These are phyloP conservation scores for Hypoxylon perforatum DNA, from an alignment of 495 filamentous ascomycete species.

Conservation along the genomic window DNA sequence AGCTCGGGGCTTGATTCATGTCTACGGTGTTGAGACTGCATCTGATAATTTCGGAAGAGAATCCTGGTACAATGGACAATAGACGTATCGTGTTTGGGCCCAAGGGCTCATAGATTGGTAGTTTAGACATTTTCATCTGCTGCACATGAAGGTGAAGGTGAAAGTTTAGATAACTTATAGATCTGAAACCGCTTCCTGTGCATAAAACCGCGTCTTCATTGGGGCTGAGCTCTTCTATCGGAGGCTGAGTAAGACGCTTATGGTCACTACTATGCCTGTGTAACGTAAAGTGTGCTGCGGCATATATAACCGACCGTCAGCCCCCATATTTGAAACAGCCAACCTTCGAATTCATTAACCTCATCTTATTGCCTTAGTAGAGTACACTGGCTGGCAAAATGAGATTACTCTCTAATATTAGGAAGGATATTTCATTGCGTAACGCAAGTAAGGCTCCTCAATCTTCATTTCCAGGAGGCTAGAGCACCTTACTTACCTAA, in stretches of 20 bases:
- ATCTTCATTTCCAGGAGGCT: not conserved
- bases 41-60: conserved; percentile 27
- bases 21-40: conserved; percentile 24
- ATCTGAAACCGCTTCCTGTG: not conserved
- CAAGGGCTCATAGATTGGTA: conserved; percentile 9
- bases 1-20: conserved; percentile 18
- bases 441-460: conserved; percentile 27
- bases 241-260: not conserved
- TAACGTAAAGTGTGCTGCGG: not conserved
- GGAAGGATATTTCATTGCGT: conserved; percentile 11
- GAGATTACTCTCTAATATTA: conserved; percentile 12
- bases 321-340: not conserved
- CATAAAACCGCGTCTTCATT: not conserved
- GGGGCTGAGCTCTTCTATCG: too few relatives aligned
- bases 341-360: not conserved
- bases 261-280: not conserved
- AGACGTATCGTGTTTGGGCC: conserved; percentile 26
- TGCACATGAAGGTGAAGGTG: not conserved
- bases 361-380: too few relatives aligned
- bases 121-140: conserved; percentile 8
- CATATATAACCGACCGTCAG: not conserved
- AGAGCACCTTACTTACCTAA: conserved; percentile 3
- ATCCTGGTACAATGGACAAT: conserved; percentile 27
- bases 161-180: not conserved
- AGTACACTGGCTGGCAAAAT: too few relatives aligned